Evolutionary conservation across 345 rosid species (phyloP), one percentile per base, ranked within the genome.

Genomic region (Syzygium oleosum): DNA sequence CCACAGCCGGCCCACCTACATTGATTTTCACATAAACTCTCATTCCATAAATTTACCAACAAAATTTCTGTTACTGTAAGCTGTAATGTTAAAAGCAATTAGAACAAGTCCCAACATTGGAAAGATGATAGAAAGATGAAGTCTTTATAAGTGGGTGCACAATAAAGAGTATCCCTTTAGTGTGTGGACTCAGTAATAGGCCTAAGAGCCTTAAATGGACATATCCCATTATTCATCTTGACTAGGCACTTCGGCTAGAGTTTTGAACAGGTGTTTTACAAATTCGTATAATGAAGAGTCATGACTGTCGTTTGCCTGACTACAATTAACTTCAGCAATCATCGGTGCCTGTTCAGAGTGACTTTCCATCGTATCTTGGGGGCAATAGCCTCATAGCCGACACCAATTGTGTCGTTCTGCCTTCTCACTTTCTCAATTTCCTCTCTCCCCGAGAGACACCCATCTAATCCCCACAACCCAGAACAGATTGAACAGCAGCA

Each of bases 1-100:
- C 99, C 68, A 97, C 99, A 65, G 99, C 99, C 25, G 99, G 99
- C 61, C 99, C 99, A 49, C 99, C 98, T 97, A 84, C 51, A 87
- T 51, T 68, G 84, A 65, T 41, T 51, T 31, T 59, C 73, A 79
- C 13, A n/a, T 83, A 52, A 84, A 38, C 54, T 73, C 49, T 38
- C 27, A 31, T 31, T 34, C 27, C 27, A 73, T 38, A 38, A 38
- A 73, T 73, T 73, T 49, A 73, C 83, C 7, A 1, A 73, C 15
- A 73, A 19, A 38, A 38, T 10, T 73, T 73, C 27, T 6, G 14
- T 73, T 73, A 12, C 23, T 38, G 27, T 38, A 73, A 21, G 43
- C 83, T 4, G 83, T 9, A 73, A 38, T 73, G 83, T 38, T 73
- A 9, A 73, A 73, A 38, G 83, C 83, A 73, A 38, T 73, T 41